Base-by-base conservation (phyloP, 2,329 filamentous ascomycete species). In the Bipolaris gigantea region DNA sequence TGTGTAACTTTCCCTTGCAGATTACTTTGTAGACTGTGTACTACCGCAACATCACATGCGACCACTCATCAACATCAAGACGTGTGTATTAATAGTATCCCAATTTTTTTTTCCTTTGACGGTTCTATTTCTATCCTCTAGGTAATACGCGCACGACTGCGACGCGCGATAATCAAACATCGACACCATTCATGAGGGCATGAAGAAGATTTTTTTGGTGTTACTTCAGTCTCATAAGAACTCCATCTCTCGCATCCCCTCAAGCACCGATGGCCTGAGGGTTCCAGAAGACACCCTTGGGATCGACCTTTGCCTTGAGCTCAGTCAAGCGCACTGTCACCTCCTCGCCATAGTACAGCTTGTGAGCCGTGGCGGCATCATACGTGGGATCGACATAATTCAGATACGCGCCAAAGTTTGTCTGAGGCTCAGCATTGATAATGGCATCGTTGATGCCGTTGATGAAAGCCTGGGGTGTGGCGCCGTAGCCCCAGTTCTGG, bases 361-460 rank as follows among this genome's bases (percentile, higher is more conserved):
- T 65, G 57, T 81, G 77, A 2, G 81, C 81, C n/a, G 73, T 73
- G 2, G 72, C 72, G n/a, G 76, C 72, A 62, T 74, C 73, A 53
- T 82, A 72, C 39, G 70, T 75, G 0, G 80, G 76, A 61, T 84
- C 81, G 4, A 80, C 76, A 48, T 83, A 84, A 72, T 83, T 83
- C 59, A 79, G 71, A 57, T 83, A 84, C 53, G 78, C 79, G 16
- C 78, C 79, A 67, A 79, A 81, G 7, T 70, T 60, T 1, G 69
- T 73, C 33, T 73, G 60, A 11, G 69, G 66, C 67, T 76, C 70
- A n/a, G 64, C 66, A 11, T 69, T 63, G 27, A 68, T 72, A 44
- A 78, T 68, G 5, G 69, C 72, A 9, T 74, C 68, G 56, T 77
- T 75, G 64, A 79, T 75, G 46, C 75, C 74, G 33, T 79, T 72